A percentile compares a stretch with the other conserved stretches of the same genome.
phyloP scores from a whole-genome alignment of 78 protist species.

The Tieghemostelium lacteum region DNA sequence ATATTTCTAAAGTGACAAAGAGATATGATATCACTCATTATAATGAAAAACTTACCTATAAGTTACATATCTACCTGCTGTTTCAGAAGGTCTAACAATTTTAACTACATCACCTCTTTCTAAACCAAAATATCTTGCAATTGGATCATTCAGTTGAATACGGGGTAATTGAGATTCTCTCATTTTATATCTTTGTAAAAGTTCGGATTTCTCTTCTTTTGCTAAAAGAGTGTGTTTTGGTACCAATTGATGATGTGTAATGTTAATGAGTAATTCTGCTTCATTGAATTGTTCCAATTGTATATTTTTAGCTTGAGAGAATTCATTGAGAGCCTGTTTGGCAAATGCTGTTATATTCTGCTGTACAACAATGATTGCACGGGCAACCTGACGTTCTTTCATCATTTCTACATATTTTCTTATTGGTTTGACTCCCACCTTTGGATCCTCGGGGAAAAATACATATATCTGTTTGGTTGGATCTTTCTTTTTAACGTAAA shows the following conservation, averaged over 20 bases:
- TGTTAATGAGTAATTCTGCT: constrained; percentile 94
- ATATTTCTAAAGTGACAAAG: too few species aligned
- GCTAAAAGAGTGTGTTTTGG: constrained; percentile 88
- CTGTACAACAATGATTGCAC: constrained; percentile 67
- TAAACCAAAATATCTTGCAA: constrained; percentile 94
- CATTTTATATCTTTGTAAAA: constrained; percentile 81
- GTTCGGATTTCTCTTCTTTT: constrained; percentile 67
- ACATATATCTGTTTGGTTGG: constrained; percentile 69
- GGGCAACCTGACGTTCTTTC: constrained; percentile 29
- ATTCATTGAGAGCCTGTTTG: constrained; percentile 57
- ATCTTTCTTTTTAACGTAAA: constrained; percentile 62
- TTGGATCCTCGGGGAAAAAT: constrained; percentile 80
- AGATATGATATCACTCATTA: too few species aligned
- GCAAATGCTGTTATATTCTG: constrained; percentile 75
- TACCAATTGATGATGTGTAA: constrained; percentile 95
- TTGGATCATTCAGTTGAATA: constrained; percentile 91
- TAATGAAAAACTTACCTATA: constrained; percentile 75
- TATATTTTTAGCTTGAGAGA: constrained; percentile 57
- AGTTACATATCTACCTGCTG: constrained; percentile 97
- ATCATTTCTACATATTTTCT: constrained; percentile 51
- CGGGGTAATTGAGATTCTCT: constrained; percentile 94
- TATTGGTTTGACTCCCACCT: constrained; percentile 71
- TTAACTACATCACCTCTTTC: constrained; percentile 91
- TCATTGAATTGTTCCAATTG: constrained; percentile 82
- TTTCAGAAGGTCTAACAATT: constrained; percentile 93